phyloP scores from a whole-genome alignment of 352 stramenopile species.

The Detonula confervacea region DNA sequence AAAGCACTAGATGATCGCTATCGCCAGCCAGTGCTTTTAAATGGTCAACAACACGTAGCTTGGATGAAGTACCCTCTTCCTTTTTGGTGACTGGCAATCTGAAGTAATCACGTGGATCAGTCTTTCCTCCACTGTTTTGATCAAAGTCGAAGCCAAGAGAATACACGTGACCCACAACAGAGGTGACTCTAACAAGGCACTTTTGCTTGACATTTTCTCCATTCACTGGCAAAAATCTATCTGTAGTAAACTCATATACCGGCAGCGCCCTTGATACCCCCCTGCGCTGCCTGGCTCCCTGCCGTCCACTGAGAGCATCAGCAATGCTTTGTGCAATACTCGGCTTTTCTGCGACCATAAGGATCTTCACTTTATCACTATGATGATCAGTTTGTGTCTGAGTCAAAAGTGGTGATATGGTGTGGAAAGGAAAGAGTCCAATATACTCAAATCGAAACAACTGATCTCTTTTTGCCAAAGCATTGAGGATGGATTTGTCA shows the following conservation, averaged over 20 bases:
- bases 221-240: conserved; percentile 21
- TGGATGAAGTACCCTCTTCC: conserved; percentile 64
- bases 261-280: not conserved
- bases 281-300: not conserved
- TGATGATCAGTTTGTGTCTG: conserved; percentile 7
- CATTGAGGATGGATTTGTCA: conserved; percentile 5
- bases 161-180: not conserved
- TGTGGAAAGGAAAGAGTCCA: conserved; percentile 2
- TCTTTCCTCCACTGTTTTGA: conserved; percentile 24
- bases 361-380: conserved; percentile 41
- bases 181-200: conserved; percentile 24
- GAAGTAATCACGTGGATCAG: not conserved
- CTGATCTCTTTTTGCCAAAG: conserved; percentile 31
- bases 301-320: not conserved
- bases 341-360: conserved; percentile 66
- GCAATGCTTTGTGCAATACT: not conserved
- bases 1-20: conserved; percentile 88
- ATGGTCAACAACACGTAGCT: conserved; percentile 91
- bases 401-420: conserved; percentile 26
- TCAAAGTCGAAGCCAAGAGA: not conserved
- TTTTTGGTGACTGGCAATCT: not conserved
- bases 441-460: conserved; percentile 44
- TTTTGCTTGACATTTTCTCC: not conserved
- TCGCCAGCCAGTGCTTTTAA: conserved; percentile 87
- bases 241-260: not conserved